These are phyloP conservation scores for Verbascum thapsus DNA, from an alignment of 257 asterid species.

Conservation along the genomic window DNA sequence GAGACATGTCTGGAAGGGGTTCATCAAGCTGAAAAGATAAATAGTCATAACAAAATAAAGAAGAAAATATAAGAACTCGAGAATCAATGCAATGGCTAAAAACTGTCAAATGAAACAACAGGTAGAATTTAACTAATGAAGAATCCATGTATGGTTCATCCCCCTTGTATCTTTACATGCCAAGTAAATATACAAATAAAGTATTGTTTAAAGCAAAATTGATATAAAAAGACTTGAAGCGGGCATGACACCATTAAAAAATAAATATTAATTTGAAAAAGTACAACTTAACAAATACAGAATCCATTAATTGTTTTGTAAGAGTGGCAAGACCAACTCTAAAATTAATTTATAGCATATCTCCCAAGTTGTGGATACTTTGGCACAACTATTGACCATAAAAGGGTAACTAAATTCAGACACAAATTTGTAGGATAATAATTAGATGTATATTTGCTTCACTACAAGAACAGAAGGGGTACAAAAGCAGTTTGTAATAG, in stretches of 20 bases:
- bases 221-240: neutral
- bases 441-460: neutral
- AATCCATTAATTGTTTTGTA: neutral
- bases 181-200: constrained; percentile 14
- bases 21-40: constrained; percentile 41
- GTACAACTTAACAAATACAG: neutral
- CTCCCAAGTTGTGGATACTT: neutral
- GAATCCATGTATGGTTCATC: neutral
- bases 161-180: neutral
- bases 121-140: too few species aligned
- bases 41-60: too few species aligned
- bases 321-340: neutral
- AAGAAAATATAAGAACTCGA: neutral
- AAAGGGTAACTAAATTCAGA: neutral
- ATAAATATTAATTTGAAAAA: neutral
- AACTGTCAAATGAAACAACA: constrained; percentile 4
- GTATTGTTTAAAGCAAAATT: neutral
- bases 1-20: constrained; percentile 26
- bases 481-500: constrained; percentile 4
- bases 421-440: neutral
- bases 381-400: too few species aligned
- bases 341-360: constrained; percentile 8
- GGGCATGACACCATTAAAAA: too few species aligned
- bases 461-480: neutral
- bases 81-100: constrained; percentile 1